These are phyloP conservation scores for Colletotrichum euphorbiae DNA, from an alignment of 2,329 filamentous ascomycete species.

Conservation along the genomic window DNA sequence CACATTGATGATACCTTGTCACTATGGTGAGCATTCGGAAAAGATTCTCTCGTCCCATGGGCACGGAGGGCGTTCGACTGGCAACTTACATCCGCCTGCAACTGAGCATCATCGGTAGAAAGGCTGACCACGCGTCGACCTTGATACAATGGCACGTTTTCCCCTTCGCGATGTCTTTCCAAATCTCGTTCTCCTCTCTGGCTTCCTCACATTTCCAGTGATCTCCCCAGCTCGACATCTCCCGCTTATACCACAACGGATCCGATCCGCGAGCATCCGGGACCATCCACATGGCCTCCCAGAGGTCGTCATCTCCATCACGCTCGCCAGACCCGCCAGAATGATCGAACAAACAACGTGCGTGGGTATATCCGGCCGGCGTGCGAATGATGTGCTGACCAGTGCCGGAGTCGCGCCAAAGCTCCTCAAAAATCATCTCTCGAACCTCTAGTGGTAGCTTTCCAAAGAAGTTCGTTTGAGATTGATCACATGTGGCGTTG, in stretches of 20 bases:
- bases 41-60: no score
- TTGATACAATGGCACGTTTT: background rate
- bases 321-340: background rate
- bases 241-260: slow-evolving; percentile 27
- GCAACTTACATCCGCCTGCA: slow-evolving; percentile 32
- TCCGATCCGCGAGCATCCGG: slow-evolving; percentile 16
- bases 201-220: slow-evolving; percentile 35
- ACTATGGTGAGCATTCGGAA: no score
- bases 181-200: slow-evolving; percentile 20
- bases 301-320: background rate
- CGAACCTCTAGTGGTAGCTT: slow-evolving; percentile 24
- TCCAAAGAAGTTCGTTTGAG: slow-evolving; percentile 1
- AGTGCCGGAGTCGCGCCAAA: slow-evolving; percentile 27
- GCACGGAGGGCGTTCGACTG: background rate
- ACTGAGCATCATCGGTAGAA: slow-evolving; percentile 28
- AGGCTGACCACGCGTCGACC: slow-evolving; percentile 12
- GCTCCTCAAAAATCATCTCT: slow-evolving; percentile 29
- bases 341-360: slow-evolving; percentile 13
- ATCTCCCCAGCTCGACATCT: slow-evolving; percentile 33
- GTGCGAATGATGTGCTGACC: slow-evolving; percentile 28
- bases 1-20: slow-evolving; percentile 25
- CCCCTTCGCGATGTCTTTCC: slow-evolving; percentile 12
- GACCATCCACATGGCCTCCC: slow-evolving; percentile 29
- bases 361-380: slow-evolving; percentile 19
- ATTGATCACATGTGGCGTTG: background rate